Conservation (phyloP, 2,329 filamentous ascomycete genomes). For the Thermothelomyces thermophilus region DNA sequence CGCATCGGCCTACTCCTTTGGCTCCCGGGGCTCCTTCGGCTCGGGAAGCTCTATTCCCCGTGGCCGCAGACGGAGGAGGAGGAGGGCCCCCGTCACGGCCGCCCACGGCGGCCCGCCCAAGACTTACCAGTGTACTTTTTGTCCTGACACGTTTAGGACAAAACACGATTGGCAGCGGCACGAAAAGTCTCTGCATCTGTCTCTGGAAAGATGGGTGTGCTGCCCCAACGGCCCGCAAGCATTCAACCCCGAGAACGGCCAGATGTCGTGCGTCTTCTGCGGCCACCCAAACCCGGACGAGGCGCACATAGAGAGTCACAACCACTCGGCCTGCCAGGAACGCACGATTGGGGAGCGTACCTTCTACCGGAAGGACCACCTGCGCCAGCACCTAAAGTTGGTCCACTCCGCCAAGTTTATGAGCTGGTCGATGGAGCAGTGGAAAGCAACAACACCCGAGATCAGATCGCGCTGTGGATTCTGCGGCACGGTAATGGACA, state of each 20-base stretch:
- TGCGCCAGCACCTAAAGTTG: conserved; percentile 58
- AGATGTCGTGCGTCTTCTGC: conserved; percentile 53
- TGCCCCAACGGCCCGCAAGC: conserved; percentile 50
- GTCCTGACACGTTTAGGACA: conserved; percentile 60
- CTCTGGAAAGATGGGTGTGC: conserved; percentile 60
- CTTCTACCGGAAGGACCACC: conserved; percentile 60
- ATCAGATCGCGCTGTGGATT: conserved; percentile 61
- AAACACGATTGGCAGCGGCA: conserved; percentile 67
- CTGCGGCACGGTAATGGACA: conserved; percentile 55
- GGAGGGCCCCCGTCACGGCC: conserved; percentile 32
- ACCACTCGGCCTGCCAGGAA: conserved; percentile 60
- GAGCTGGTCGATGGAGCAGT: conserved; percentile 58
- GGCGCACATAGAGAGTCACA: conserved; percentile 52
- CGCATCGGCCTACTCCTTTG: conserved; percentile 52
- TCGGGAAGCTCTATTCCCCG: conserved; percentile 32
- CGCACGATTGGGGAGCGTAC: conserved; percentile 55
- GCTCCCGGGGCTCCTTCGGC: conserved; percentile 42
- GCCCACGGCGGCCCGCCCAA: conserved; percentile 40
- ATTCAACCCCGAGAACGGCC: conserved; percentile 53
- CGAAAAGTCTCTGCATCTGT: conserved; percentile 61
- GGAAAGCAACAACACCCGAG: conserved; percentile 54
- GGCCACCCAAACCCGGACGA: conserved; percentile 48
- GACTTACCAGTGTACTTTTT: conserved; percentile 62
- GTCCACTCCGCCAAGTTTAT: conserved; percentile 57
- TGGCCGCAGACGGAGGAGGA: conserved; percentile 44